These are phyloP conservation scores for Plasmodium cynomolgi DNA, from an alignment of 169 alveolate genomes.

Conservation along the genomic window DNA sequence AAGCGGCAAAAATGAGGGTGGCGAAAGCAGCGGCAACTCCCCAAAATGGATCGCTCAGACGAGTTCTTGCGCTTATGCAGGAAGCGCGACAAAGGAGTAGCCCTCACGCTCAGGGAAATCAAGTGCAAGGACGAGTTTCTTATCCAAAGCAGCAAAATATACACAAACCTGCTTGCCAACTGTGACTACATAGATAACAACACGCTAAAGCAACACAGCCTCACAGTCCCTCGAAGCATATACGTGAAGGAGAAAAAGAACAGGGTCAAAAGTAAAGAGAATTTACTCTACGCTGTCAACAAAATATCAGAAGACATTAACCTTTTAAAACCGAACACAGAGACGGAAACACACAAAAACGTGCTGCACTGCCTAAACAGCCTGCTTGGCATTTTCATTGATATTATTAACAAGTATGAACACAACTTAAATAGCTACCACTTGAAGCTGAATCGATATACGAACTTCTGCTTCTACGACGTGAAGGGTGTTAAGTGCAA, in stretches of 20 bases:
- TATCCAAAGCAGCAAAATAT: constrained; percentile 40
- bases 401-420: constrained; percentile 57
- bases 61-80: constrained; percentile 50
- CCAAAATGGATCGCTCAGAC: constrained; percentile 54
- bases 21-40: neutral
- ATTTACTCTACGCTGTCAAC: constrained; percentile 46
- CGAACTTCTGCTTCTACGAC: constrained; percentile 65
- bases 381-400: constrained; percentile 41
- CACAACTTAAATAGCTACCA: constrained; percentile 53
- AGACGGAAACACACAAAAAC: constrained; percentile 31
- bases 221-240: constrained; percentile 7
- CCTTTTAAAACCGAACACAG: constrained; percentile 6
- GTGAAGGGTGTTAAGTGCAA: constrained; percentile 22
- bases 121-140: constrained; percentile 40
- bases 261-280: constrained; percentile 31
- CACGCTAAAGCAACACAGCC: constrained; percentile 20
- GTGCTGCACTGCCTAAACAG: constrained; percentile 22
- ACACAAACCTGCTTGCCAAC: constrained; percentile 33
- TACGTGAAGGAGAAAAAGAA: constrained; percentile 21
- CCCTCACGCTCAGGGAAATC: neutral
- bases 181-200: constrained; percentile 61
- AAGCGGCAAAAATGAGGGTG: neutral
- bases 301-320: constrained; percentile 42
- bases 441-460: constrained; percentile 29
- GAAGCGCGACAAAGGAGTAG: constrained; percentile 26